Evolutionary conservation across 2,329 filamentous ascomycete species (phyloP).

Genomic region (Fusarium sp.): DNA sequence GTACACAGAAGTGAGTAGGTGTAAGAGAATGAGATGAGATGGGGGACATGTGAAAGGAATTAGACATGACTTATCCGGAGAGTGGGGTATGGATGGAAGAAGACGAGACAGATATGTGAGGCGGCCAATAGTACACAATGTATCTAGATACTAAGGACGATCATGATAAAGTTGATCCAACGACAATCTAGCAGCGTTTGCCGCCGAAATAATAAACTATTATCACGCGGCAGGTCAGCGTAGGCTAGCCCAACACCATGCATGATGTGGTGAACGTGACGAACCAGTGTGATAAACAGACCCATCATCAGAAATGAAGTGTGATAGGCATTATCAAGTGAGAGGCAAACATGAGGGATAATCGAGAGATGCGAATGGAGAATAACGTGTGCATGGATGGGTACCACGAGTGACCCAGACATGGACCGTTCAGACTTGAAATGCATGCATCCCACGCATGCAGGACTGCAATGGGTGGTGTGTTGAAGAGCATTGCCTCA

Average conservation of each 20-base stretch:
- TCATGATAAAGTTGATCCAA: constrained; percentile 10
- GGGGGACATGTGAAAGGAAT: constrained; percentile 32
- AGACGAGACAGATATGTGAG: constrained; percentile 23
- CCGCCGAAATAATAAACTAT: constrained; percentile 20
- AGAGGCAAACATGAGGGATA: constrained; percentile 44
- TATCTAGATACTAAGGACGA: constrained; percentile 15
- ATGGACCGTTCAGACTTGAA: constrained; percentile 14
- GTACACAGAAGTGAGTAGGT: constrained; percentile 30
- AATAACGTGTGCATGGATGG: constrained; percentile 16
- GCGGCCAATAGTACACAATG: constrained; percentile 26
- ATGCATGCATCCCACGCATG: constrained; percentile 50
- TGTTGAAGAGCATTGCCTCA: not conserved
- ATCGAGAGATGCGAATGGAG: constrained; percentile 22
- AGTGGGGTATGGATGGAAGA: constrained; percentile 32
- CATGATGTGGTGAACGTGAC: constrained; percentile 23
- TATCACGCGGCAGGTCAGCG: constrained; percentile 1
- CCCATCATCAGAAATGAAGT: constrained; percentile 17
- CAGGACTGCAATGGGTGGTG: constrained; percentile 28
- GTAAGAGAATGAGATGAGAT: constrained; percentile 33
- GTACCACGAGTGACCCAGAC: too few relatives aligned
- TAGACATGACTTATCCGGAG: constrained; percentile 16
- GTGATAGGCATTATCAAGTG: constrained; percentile 22
- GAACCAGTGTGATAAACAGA: not conserved
- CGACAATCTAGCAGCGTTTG: constrained; percentile 16
- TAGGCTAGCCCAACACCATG: constrained; percentile 15